Conservation (phyloP, 1,139 yeast species). For the Yamadazyma blattariae region DNA sequence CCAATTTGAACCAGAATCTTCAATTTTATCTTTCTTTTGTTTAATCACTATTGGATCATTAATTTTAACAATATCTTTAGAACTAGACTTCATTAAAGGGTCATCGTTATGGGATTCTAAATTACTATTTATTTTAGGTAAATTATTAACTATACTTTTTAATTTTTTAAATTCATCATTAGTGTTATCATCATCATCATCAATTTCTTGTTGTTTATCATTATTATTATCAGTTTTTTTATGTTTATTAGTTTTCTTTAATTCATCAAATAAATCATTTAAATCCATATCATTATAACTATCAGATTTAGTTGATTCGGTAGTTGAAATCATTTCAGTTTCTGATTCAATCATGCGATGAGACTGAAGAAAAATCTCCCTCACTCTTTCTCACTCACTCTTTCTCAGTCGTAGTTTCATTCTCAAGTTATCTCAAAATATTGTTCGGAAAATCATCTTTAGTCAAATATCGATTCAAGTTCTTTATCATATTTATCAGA, state of each 20-base stretch:
- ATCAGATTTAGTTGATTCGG: slow-evolving; percentile 12
- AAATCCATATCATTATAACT: slow-evolving; percentile 14
- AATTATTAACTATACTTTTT: slow-evolving; percentile 24
- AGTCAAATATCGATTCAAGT: neutral
- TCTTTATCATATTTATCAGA: slow-evolving; percentile 29
- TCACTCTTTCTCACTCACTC: neutral
- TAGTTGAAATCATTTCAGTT: slow-evolving; percentile 13
- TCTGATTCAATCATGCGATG: slow-evolving; percentile 11
- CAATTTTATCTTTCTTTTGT: slow-evolving; percentile 15
- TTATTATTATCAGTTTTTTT: slow-evolving; percentile 15
- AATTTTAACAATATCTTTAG: slow-evolving; percentile 30
- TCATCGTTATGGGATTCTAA: slow-evolving; percentile 15
- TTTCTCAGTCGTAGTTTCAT: neutral
- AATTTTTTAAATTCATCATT: slow-evolving; percentile 26
- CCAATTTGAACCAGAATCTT: slow-evolving; percentile 64
- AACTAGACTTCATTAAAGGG: slow-evolving; percentile 14
- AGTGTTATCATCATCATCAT: slow-evolving; percentile 2
- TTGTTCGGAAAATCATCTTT: no score
- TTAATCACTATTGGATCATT: slow-evolving; percentile 48
- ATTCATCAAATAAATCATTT: slow-evolving; percentile 33
- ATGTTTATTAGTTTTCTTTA: slow-evolving; percentile 21
- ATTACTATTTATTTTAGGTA: slow-evolving; percentile 37
- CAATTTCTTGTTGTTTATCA: slow-evolving; percentile 17
- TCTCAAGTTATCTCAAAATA: no score
- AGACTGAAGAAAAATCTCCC: neutral